Base-by-base conservation (phyloP, 2,329 filamentous ascomycete species). In the Cladosporium sphaerospermum region DNA sequence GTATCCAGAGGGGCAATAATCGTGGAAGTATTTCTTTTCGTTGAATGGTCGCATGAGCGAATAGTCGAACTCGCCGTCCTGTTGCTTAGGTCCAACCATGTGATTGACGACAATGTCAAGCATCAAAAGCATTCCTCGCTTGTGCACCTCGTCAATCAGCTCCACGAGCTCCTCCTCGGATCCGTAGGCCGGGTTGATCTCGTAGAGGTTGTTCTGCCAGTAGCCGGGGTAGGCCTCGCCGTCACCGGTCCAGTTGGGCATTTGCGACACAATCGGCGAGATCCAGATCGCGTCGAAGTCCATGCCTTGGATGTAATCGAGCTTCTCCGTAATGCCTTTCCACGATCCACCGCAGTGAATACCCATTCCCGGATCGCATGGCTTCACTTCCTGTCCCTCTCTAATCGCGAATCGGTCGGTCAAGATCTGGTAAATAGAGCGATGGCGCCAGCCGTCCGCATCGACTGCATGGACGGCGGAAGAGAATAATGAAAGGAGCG, bases 401-500 rank as follows among this genome's bases (percentile, higher is more conserved):
- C 68, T 73, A 8, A 74, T 73, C 4, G 78, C 79, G 54, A 79
- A 75, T 1, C 80, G 76, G 60, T 82, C 79, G 2, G 79, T 81
- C 59, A 83, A 66, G 36, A 77, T 74, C 67, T 82, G 80, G 64
- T 83, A 83, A 51, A 82, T 81, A 18, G 65, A 68, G 47, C 64
- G 58, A 14, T 60, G 62, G 19, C 70, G 62, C 71, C 72, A 74
- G 41, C 72, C 60, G 6, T 62, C 62, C 14, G 56, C 50, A n/a
- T 43, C 48, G 16, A 43, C 48, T 31, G 31, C 48, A n/a, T 19
- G 31, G 41, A 43, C 48, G 33, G 18, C 40, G 9, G 48, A 51
- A 44, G 48, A 18, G 13, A 51, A 23, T 19, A 51, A 36, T 9
- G 48, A 51, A 31, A 43, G 19, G 10, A 51, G 14, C 39, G 48